Evolutionary conservation across 2,329 filamentous ascomycete genomes (phyloP).

Genomic region (Pseudopyricularia cyperi): DNA sequence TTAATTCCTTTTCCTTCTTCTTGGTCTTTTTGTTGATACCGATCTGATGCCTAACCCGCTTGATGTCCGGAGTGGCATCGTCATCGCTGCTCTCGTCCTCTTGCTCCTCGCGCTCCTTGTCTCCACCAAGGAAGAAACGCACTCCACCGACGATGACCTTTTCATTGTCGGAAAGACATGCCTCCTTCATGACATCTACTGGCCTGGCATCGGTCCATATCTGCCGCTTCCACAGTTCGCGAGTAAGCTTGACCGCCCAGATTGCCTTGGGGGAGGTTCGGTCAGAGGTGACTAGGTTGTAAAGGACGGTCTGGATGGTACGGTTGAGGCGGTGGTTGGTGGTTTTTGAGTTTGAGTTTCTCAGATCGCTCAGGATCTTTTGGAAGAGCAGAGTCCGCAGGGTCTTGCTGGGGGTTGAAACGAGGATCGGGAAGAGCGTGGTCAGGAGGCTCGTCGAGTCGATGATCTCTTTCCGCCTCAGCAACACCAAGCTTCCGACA

Average conservation of each 20-base stretch:
- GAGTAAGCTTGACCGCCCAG: conserved; percentile 91
- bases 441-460: conserved; percentile 75
- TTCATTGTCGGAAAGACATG: conserved; percentile 72
- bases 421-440: conserved; percentile 85
- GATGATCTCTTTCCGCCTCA: conserved; percentile 84
- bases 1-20: conserved; percentile 69
- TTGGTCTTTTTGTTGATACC: conserved; percentile 95
- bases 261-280: conserved; percentile 73
- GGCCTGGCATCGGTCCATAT: conserved; percentile 86
- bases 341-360: conserved; percentile 73
- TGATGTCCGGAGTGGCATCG: conserved; percentile 53
- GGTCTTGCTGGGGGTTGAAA: conserved; percentile 77
- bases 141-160: conserved; percentile 84
- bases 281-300: conserved; percentile 81
- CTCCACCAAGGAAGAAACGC: conserved; percentile 88
- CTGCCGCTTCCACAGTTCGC: conserved; percentile 92
- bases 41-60: conserved; percentile 68
- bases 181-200: conserved; percentile 97
- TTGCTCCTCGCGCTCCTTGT: conserved; percentile 87
- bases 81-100: conserved; percentile 84
- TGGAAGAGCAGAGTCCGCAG: conserved; percentile 70
- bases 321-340: conserved; percentile 90
- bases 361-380: conserved; percentile 85
- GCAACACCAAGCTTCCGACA: conserved; percentile 74
- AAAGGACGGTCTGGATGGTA: conserved; percentile 84